phyloP scores from a whole-genome alignment of 306 rosid species.

The Malus orientalis region DNA sequence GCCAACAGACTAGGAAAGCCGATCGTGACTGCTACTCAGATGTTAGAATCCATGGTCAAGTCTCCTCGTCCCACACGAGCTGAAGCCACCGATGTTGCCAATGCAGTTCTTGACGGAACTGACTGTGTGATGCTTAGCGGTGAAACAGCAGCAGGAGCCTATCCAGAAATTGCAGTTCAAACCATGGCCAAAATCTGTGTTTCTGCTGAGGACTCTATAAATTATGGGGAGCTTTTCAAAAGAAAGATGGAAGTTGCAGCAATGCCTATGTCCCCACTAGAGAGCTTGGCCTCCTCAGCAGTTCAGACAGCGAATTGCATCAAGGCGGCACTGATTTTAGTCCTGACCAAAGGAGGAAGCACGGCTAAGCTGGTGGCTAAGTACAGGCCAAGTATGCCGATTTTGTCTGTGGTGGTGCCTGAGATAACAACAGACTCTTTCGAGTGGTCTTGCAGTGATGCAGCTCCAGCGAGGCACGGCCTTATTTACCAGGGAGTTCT shows the following conservation, averaged over 20 bases:
- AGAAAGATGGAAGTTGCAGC: slow-evolving; percentile 2
- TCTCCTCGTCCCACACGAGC: slow-evolving; percentile 43
- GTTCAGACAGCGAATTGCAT: slow-evolving; percentile 5
- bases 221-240: slow-evolving; percentile 5
- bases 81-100: slow-evolving; percentile 49
- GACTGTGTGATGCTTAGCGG: slow-evolving; percentile 40
- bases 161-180: slow-evolving; percentile 30
- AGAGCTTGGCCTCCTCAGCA: slow-evolving; percentile 32
- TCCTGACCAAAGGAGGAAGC: slow-evolving; percentile 27
- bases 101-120: slow-evolving; percentile 44
- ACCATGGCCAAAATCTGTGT: slow-evolving; percentile 33
- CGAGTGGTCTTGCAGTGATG: slow-evolving; percentile 26
- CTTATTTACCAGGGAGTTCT: slow-evolving; percentile 1
- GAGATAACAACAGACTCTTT: slow-evolving; percentile 32
- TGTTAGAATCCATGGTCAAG: slow-evolving; percentile 38
- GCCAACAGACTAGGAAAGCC: slow-evolving; percentile 38
- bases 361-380: slow-evolving; percentile 39
- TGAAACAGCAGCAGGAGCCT: slow-evolving; percentile 34
- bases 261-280: slow-evolving; percentile 24
- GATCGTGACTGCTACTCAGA: slow-evolving; percentile 35
- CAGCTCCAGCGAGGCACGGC: neutral
- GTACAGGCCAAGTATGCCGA: slow-evolving; percentile 53
- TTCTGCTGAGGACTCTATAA: slow-evolving; percentile 1
- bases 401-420: slow-evolving; percentile 44
- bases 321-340: slow-evolving; percentile 25